Percentiles rank a stretch among this genome's conserved stretches.
These are phyloP conservation scores for Haplosporangium sp. DNA, from an alignment of 371 early-diverging fungal species.

Conservation along the genomic window DNA sequence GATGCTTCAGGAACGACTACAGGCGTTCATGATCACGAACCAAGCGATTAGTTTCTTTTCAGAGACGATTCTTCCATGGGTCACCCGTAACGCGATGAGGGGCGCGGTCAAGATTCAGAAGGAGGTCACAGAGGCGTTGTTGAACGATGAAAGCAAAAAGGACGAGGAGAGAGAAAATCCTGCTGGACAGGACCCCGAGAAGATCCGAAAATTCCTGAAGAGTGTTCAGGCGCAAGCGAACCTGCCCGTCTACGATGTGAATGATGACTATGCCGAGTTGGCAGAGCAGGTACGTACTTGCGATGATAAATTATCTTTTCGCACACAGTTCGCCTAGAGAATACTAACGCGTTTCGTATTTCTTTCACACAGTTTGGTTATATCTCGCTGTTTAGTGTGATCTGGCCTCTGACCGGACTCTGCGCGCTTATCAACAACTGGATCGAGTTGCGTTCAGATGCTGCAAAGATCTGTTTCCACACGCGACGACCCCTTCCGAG, in stretches of 20 bases:
- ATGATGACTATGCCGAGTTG: slow-evolving; percentile 92
- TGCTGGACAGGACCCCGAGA: slow-evolving; percentile 40
- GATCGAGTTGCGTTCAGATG: slow-evolving; percentile 89
- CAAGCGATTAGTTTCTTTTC: slow-evolving; percentile 80
- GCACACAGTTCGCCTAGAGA: no score
- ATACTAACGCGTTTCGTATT: neutral
- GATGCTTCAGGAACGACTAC: slow-evolving; percentile 72
- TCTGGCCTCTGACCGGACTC: slow-evolving; percentile 85
- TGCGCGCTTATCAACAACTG: slow-evolving; percentile 86
- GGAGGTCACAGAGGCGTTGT: slow-evolving; percentile 17
- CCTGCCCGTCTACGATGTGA: slow-evolving; percentile 81
- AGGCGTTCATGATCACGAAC: slow-evolving; percentile 83
- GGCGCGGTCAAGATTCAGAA: slow-evolving; percentile 55
- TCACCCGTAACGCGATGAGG: slow-evolving; percentile 57
- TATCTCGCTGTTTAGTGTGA: slow-evolving; percentile 82
- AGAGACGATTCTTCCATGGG: slow-evolving; percentile 78
- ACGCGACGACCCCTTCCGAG: slow-evolving; percentile 80
- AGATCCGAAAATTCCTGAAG: slow-evolving; percentile 60
- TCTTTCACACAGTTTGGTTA: slow-evolving; percentile 73
- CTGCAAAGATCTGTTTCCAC: slow-evolving; percentile 84
- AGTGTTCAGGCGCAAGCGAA: slow-evolving; percentile 61
- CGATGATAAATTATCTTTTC: neutral
- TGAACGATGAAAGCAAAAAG: slow-evolving; percentile 7
- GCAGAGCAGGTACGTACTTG: slow-evolving; percentile 74
- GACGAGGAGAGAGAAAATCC: slow-evolving; percentile 25